phyloP scores from a whole-genome alignment of 768 basidiomycete species.

The Russula earlei region DNA sequence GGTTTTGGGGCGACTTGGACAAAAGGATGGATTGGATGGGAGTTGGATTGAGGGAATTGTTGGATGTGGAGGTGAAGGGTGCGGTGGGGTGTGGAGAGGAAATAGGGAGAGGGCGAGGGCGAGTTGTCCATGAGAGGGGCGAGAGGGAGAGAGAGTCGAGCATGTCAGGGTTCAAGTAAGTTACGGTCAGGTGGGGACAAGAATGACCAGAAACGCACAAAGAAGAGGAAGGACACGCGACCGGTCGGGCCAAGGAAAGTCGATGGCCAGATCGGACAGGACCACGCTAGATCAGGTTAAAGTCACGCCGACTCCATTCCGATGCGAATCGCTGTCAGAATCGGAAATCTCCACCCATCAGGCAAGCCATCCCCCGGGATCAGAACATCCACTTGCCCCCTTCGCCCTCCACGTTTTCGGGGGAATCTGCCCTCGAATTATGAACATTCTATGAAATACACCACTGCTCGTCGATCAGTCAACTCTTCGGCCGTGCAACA shows the following conservation, averaged over 20 bases:
- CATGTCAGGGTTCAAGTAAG: constrained; percentile 11
- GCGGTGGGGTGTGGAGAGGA: not conserved
- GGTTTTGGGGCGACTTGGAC: not conserved
- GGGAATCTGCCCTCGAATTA: not conserved
- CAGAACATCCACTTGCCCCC: not conserved
- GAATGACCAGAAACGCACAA: constrained; percentile 9
- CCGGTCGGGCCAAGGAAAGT: not conserved
- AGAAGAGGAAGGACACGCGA: not conserved
- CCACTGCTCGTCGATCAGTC: not conserved
- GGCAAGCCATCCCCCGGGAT: too few relatives aligned
- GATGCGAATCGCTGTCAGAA: constrained; percentile 19
- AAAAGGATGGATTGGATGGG: not conserved
- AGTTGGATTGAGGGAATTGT: not conserved
- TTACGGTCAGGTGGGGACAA: constrained; percentile 9
- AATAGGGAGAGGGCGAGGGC: not conserved
- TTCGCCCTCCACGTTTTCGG: not conserved
- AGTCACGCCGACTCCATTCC: constrained; percentile 11
- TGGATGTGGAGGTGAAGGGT: not conserved
- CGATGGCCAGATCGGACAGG: not conserved
- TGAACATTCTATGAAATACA: constrained; percentile 1
- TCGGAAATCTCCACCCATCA: constrained; percentile 15
- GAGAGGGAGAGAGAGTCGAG: not conserved
- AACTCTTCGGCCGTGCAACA: not conserved
- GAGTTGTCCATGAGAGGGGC: not conserved
- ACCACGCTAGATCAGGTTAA: constrained; percentile 14